Evolutionary conservation across 306 rosid species (phyloP).

Genomic region (Trifolium repens): DNA sequence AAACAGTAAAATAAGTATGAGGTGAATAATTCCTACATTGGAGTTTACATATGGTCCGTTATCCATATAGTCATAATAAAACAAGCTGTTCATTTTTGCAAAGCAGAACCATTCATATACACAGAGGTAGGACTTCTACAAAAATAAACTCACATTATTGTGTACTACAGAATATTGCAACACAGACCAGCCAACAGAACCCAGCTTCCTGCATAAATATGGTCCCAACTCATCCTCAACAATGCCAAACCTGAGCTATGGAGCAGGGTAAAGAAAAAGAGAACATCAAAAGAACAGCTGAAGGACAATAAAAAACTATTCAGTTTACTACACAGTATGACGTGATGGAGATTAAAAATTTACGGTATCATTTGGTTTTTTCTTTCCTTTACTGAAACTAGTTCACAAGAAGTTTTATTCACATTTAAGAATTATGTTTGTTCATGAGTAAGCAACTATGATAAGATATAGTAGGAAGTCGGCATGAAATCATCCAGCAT

Average conservation of each 20-base stretch:
- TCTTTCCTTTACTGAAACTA: constrained; percentile 26
- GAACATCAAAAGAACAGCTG: constrained; percentile 57
- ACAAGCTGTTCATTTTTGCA: constrained; percentile 23
- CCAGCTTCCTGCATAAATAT: constrained; percentile 71
- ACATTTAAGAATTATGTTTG: background rate
- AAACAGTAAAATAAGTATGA: constrained; percentile 34
- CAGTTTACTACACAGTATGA: constrained; percentile 23
- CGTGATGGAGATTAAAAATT: constrained; percentile 20
- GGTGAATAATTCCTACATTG: constrained; percentile 19
- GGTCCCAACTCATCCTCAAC: constrained; percentile 89
- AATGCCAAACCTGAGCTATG: constrained; percentile 98
- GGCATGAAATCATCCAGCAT: constrained; percentile 1
- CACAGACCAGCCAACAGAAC: constrained; percentile 82
- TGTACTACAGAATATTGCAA: constrained; percentile 69
- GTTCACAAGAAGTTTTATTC: background rate
- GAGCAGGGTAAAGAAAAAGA: constrained; percentile 56
- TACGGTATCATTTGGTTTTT: constrained; percentile 22
- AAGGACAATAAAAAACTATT: constrained; percentile 34
- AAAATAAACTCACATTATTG: constrained; percentile 75
- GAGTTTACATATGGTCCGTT: constrained; percentile 3
- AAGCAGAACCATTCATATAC: constrained; percentile 29
- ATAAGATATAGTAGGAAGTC: constrained; percentile 14
- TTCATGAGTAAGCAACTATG: background rate
- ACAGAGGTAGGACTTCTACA: constrained; percentile 24
- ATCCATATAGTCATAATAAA: constrained; percentile 13